Evolutionary conservation across 2,329 filamentous ascomycete genomes (phyloP).

Genomic region (Aspergillus sclerotialis): DNA sequence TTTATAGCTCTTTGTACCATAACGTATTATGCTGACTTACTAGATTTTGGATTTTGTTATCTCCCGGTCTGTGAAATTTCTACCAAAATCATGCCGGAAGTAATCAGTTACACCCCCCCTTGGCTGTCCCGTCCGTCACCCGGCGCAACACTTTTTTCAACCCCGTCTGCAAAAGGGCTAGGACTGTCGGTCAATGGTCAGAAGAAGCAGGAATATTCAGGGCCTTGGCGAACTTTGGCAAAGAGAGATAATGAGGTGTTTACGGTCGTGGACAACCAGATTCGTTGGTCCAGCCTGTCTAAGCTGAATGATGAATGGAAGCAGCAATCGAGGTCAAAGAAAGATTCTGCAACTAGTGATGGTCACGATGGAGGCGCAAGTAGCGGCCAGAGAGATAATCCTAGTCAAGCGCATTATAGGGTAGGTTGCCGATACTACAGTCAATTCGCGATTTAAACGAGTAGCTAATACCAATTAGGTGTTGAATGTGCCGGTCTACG

Average conservation of each 20-base stretch:
- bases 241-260: constrained; percentile 82
- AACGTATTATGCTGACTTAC: too few relatives aligned
- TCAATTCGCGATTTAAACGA: background rate
- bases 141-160: constrained; percentile 69
- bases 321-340: constrained; percentile 29
- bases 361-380: constrained; percentile 13
- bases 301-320: constrained; percentile 63
- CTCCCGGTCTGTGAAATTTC: too few relatives aligned
- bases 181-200: constrained; percentile 19
- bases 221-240: constrained; percentile 60
- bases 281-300: constrained; percentile 82
- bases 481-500: constrained; percentile 69
- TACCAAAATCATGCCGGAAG: constrained; percentile 64
- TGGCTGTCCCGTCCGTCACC: constrained; percentile 77
- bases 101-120: constrained; percentile 75
- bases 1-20: too few relatives aligned
- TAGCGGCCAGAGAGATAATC: constrained; percentile 18
- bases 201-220: constrained; percentile 16
- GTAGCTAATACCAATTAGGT: constrained; percentile 42
- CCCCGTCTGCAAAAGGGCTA: constrained; percentile 39
- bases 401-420: constrained; percentile 27
- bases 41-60: too few relatives aligned
- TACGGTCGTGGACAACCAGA: constrained; percentile 77
- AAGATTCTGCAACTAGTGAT: constrained; percentile 10
- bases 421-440: constrained; percentile 12